Evolutionary conservation across 371 early-diverging fungal genomes (phyloP).

Genomic region (Coemansia sp.): DNA sequence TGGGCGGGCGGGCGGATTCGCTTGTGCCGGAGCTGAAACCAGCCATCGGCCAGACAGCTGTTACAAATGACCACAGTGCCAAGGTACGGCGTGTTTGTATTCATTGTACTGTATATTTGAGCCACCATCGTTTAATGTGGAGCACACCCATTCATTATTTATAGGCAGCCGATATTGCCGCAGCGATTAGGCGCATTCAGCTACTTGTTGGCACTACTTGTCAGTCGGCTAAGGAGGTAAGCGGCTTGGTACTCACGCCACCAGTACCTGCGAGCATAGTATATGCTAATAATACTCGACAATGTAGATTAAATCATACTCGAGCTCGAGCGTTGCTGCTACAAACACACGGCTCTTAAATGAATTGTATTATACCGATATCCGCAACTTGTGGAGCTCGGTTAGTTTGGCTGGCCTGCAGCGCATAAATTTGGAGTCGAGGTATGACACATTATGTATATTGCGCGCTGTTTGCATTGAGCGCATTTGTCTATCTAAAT

Average conservation of each 20-base stretch:
- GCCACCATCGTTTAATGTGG: neutral
- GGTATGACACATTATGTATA: slow-evolving; percentile 14
- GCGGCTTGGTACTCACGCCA: neutral
- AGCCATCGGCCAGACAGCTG: neutral
- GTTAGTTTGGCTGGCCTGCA: slow-evolving; percentile 21
- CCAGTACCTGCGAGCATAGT: too few species aligned
- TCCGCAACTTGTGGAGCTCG: slow-evolving; percentile 31
- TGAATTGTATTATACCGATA: slow-evolving; percentile 18
- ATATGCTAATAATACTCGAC: neutral
- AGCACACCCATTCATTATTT: neutral
- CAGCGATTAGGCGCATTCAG: neutral
- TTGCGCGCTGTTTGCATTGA: neutral
- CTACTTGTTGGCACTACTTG: neutral
- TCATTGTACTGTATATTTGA: neutral
- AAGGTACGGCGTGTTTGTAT: neutral
- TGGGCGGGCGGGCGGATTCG: neutral
- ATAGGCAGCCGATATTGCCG: neutral
- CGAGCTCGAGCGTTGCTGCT: neutral
- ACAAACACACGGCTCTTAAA: slow-evolving; percentile 9
- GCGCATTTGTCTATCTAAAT: too few species aligned
- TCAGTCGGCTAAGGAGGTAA: neutral
- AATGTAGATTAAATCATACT: neutral
- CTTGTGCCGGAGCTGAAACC: slow-evolving; percentile 14
- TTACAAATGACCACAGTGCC: neutral
- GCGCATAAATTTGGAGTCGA: slow-evolving; percentile 14